These are phyloP conservation scores for Phytophthora boehmeriae DNA, from an alignment of 352 stramenopile species.

Conservation along the genomic window DNA sequence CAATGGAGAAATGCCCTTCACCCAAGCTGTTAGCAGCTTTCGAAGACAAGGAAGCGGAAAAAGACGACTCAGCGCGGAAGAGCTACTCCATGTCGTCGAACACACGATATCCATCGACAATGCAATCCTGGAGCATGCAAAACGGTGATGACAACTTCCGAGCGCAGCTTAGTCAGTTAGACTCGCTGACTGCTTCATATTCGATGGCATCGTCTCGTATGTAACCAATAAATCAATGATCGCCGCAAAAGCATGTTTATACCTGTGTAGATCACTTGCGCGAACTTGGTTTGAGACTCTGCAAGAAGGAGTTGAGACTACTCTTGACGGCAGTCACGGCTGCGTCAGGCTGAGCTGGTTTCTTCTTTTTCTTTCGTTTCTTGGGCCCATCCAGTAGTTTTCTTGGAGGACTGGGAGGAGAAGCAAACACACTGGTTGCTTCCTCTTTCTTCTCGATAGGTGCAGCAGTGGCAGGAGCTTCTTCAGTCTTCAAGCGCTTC, in stretches of 20 bases:
- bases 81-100: slow-evolving; percentile 32
- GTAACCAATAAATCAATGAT: slow-evolving; percentile 17
- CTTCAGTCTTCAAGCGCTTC: slow-evolving; percentile 42
- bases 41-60: slow-evolving; percentile 2
- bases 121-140: slow-evolving; percentile 44
- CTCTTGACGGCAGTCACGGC: slow-evolving; percentile 63
- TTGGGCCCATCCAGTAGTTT: slow-evolving; percentile 76
- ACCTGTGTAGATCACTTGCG: slow-evolving; percentile 36
- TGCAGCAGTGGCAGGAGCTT: neutral
- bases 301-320: slow-evolving; percentile 67
- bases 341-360: slow-evolving; percentile 28
- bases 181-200: slow-evolving; percentile 32
- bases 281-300: slow-evolving; percentile 42
- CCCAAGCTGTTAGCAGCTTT: slow-evolving; percentile 10
- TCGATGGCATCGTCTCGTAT: slow-evolving; percentile 25
- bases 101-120: slow-evolving; percentile 46
- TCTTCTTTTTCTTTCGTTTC: slow-evolving; percentile 79
- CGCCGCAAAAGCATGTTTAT: slow-evolving; percentile 9
- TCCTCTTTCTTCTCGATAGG: slow-evolving; percentile 14
- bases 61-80: slow-evolving; percentile 15
- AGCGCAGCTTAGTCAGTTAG: slow-evolving; percentile 29
- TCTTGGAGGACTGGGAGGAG: slow-evolving; percentile 57
- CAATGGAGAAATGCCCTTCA: slow-evolving; percentile 23
- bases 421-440: slow-evolving; percentile 52
- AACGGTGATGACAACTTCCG: slow-evolving; percentile 36